Evolutionary conservation across 2,329 filamentous ascomycete genomes (phyloP), one percentile per base, ranked within the genome.

Genomic region (Penicillium fuscoglaucum): DNA sequence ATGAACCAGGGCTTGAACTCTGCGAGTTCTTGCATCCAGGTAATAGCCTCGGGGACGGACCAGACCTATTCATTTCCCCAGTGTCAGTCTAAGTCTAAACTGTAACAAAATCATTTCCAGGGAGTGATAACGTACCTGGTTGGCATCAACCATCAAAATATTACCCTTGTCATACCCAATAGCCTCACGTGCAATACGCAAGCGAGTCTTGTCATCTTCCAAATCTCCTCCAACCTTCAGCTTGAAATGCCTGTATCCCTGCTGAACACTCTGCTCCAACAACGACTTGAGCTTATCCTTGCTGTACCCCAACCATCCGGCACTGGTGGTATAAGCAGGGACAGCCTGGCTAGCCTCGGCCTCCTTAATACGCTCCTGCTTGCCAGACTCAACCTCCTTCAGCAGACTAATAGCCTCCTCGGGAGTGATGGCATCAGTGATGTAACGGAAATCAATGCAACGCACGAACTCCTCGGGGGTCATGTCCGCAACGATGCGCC

Each of bases 371-470:
- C 93, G 83, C 70, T 85, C 79, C 37, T 83, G 80, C 80, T 96
- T 96, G 40, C 86, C 87, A 1, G 74, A 66, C 75, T 90, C 87
- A 24, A 83, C 78, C 69, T 84, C 83, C 66, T 82, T 84, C 45
- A 96, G 80, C 71, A 96, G 80, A 24, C 80, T 81, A 39, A 96
- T 73, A 0, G 91, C 91, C 75, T 96, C 92, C 41, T 91, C 88
- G 0, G 90, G 90, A 0, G 91, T 96, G 65, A 96, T 82, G n/a
- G 91, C 91, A 76, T 96, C 92, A 26, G 90, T 95, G 75, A 96
- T 96, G 78, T 97, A 96, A 50, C 92, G 84, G 80, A 96, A 97
- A 78, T 96, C 93, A 72, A 97, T 93, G 78, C 92, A 93, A 59
- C 82, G 78, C 52, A 96, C 91, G 52, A 96, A 86, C 78, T 96